Evolutionary conservation across 495 filamentous ascomycete species (phyloP).

Genomic region (Amorphotheca resinae): DNA sequence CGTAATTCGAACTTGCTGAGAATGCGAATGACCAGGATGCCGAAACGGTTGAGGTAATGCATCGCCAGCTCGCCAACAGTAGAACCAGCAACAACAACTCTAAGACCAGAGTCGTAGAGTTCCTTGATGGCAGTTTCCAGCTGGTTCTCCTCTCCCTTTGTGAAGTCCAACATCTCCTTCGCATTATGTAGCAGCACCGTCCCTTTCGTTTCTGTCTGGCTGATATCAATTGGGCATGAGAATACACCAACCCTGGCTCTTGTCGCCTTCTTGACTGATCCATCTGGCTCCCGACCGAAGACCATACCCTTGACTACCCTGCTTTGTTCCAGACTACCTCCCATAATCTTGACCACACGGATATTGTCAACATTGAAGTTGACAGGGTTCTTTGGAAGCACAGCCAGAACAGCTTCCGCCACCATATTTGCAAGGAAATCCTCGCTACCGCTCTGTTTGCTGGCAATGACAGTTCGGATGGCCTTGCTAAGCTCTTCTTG

Average conservation of each 20-base stretch:
- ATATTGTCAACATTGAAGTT: slow-evolving; percentile 99
- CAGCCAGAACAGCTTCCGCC: slow-evolving; percentile 84
- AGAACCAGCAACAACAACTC: slow-evolving; percentile 82
- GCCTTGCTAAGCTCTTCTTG: slow-evolving; percentile 83
- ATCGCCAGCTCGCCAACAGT: slow-evolving; percentile 90
- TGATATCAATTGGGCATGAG: slow-evolving; percentile 90
- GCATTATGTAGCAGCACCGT: slow-evolving; percentile 96
- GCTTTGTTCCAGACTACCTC: slow-evolving; percentile 84
- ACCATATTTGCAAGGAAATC: slow-evolving; percentile 77
- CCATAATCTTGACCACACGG: slow-evolving; percentile 99
- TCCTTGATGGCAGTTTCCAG: slow-evolving; percentile 89
- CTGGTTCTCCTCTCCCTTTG: slow-evolving; percentile 88
- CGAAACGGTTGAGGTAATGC: slow-evolving; percentile 95
- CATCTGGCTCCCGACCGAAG: slow-evolving; percentile 85
- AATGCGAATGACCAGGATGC: slow-evolving; percentile 92
- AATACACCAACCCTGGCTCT: slow-evolving; percentile 96
- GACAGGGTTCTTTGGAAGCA: slow-evolving; percentile 90
- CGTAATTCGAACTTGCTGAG: slow-evolving; percentile 96
- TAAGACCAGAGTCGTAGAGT: slow-evolving; percentile 81
- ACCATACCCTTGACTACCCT: slow-evolving; percentile 98
- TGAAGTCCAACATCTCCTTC: slow-evolving; percentile 97
- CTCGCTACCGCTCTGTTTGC: slow-evolving; percentile 91
- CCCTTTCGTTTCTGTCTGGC: slow-evolving; percentile 98
- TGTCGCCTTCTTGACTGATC: slow-evolving; percentile 72
- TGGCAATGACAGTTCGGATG: slow-evolving; percentile 85